Evolutionary conservation across 148 eudicot species (phyloP), one percentile per base, ranked within the genome.

Genomic region (Silene uniflora): DNA sequence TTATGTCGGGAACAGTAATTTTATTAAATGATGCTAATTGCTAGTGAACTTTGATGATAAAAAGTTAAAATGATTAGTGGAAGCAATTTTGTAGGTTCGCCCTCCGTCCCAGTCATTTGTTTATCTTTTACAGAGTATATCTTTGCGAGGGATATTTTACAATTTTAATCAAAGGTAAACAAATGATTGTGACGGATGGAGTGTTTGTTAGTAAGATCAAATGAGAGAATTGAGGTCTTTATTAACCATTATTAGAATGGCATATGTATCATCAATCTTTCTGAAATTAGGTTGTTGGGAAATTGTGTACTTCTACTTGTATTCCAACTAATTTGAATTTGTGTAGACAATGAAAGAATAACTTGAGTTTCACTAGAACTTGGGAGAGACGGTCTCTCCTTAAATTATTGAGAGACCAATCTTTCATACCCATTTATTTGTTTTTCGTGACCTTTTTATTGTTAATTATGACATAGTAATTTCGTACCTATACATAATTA

Each of bases 21-120:
- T 35, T 49, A 7, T 67, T 35, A 17, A 39, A 67, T 35, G 13
- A 0, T 67, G 70, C 18, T 11, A 35, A 18, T 67, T 67, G 71
- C 11, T 39, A n/a, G 71, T 67, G 71, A 67, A 67, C 14, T 67
- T 63, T 32, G 70, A 39, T 68, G 27, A 5, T 35, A 35, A 35
- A 35, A 35, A 35, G 0, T 35, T 35, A 35, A 35, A 35, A 35
- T 35, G 39, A 35, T 35, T 35, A 5, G 24, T 19, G 16, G 3
- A 7, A 42, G 17, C 66, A 62, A 12, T 24, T 62, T 62, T 62
- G 62, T 59, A 39, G 0, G 6, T 55, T 55, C 7, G 17, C n/a
- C 17, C 6, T 14, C 1, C 6, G 58, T 56, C 7, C 19, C 19
- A 6, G 18, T 17, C 19, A 18, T 18, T 56, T 18, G 18, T 11